Percentiles rank a stretch among this genome's conserved stretches.
These are phyloP conservation scores for Mortierella sp. DNA, from an alignment of 371 early-diverging fungal species.

Conservation along the genomic window DNA sequence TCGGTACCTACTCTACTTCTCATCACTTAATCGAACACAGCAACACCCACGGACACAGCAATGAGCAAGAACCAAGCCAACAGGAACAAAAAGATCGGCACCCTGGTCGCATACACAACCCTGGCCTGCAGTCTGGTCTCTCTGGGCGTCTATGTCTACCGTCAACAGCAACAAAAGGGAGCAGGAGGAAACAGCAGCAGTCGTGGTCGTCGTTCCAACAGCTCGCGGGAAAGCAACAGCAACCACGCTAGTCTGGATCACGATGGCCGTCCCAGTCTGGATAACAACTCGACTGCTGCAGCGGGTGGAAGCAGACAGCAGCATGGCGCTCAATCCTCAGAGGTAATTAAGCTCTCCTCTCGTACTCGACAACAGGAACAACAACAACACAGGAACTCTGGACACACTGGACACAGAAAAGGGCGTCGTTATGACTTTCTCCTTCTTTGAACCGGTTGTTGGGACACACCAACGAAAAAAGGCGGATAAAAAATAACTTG, in stretches of 20 bases:
- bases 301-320: constrained; percentile 7
- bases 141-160: constrained; percentile 57
- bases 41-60: neutral
- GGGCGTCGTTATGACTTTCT: neutral
- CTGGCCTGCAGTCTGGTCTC: constrained; percentile 60
- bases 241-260: constrained; percentile 14
- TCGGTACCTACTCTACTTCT: neutral
- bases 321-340: constrained; percentile 33
- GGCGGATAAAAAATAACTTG: neutral
- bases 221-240: constrained; percentile 1
- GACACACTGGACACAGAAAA: neutral
- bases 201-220: neutral
- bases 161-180: constrained; percentile 40
- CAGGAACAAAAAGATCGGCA: constrained; percentile 41
- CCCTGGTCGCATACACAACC: constrained; percentile 45
- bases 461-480: neutral
- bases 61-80: constrained; percentile 41
- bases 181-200: constrained; percentile 17
- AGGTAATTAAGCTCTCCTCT: constrained; percentile 25
- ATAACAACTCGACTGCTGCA: neutral
- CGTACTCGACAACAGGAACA: neutral
- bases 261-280: constrained; percentile 21
- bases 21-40: neutral
- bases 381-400: neutral
- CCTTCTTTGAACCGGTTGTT: neutral